Evolutionary conservation across 2,329 filamentous ascomycete species (phyloP), one percentile per base, ranked within the genome.

Genomic region (Xylariales sp.): DNA sequence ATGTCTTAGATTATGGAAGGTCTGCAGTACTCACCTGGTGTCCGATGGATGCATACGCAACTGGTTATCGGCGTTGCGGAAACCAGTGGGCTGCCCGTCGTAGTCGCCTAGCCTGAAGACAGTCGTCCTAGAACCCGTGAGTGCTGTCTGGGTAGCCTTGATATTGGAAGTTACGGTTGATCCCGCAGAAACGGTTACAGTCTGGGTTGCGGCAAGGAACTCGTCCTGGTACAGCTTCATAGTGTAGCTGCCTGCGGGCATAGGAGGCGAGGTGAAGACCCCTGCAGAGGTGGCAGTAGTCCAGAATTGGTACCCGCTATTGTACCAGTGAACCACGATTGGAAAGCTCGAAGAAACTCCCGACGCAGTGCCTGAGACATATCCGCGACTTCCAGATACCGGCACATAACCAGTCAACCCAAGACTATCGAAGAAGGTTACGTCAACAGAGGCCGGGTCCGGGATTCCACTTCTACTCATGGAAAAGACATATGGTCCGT

Each of bases 401-500:
- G 23, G 23, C 23, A 25, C 23, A 25, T 8, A 25, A 8, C 23
- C 23, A 8, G n/a, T 25, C 8, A 25, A 8, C 8, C 23, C n/a
- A 8, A 25, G 23, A 25, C n/a, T n/a, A 8, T n/a, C 23, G 23
- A 25, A n/a, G 23, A 25, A 25, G 23, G 23, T n/a, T n/a, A 25
- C 8, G 23, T 25, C n/a, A n/a, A 25, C 8, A 25, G 8, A 8
- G 8, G 23, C n/a, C n/a, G 23, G n/a, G 8, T 25, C 14, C 14
- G 80, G 77, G 2, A 77, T 66, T 1, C 74, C 73, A 7, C 71
- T 74, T 43, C 76, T 70, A 12, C 71, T 74, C 56, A 84, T 84
- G 7, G 67, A 59, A 54, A 84, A 66, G 4, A 74, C 69, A 47
- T 85, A 85, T 0, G 81, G 81, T 2, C 81, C 81, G 51, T 83